Evolutionary conservation across 2,329 filamentous ascomycete genomes (phyloP).

Genomic region (Colletotrichum godetiae): DNA sequence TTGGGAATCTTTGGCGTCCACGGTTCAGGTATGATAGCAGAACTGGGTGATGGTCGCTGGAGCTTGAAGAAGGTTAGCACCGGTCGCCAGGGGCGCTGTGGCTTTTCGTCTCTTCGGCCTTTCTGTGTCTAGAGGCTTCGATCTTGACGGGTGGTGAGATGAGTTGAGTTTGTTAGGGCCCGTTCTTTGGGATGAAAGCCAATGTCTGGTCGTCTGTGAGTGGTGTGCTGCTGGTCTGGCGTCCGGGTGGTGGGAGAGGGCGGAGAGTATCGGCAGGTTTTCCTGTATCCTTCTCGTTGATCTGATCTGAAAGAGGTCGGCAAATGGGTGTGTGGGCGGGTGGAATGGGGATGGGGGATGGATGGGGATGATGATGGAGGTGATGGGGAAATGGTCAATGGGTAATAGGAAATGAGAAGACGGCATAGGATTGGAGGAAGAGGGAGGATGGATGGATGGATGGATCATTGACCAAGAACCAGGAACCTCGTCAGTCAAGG

Average conservation of each 20-base stretch:
- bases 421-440: not conserved
- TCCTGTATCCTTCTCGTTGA: not conserved
- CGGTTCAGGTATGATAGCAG: too few species aligned
- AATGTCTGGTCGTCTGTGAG: not conserved
- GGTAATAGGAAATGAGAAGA: not conserved
- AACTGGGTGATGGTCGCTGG: not conserved
- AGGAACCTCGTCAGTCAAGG: not conserved
- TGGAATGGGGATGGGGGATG: not conserved
- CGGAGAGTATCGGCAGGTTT: not conserved
- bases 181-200: constrained; percentile 15
- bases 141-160: not conserved
- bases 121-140: not conserved
- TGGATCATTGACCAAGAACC: not conserved
- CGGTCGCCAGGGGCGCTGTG: constrained; percentile 19
- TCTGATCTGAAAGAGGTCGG: not conserved
- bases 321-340: not conserved
- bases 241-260: not conserved
- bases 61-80: constrained; percentile 33
- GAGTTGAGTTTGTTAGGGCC: not conserved
- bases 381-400: not conserved
- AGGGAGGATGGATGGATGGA: not conserved
- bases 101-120: constrained; percentile 16
- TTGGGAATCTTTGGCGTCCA: not conserved
- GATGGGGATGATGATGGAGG: not conserved
- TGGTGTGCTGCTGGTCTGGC: not conserved